Evolutionary conservation across 495 filamentous ascomycete genomes (phyloP), one percentile per base, ranked within the genome.

Genomic region (Hyaloscypha finlandica): DNA sequence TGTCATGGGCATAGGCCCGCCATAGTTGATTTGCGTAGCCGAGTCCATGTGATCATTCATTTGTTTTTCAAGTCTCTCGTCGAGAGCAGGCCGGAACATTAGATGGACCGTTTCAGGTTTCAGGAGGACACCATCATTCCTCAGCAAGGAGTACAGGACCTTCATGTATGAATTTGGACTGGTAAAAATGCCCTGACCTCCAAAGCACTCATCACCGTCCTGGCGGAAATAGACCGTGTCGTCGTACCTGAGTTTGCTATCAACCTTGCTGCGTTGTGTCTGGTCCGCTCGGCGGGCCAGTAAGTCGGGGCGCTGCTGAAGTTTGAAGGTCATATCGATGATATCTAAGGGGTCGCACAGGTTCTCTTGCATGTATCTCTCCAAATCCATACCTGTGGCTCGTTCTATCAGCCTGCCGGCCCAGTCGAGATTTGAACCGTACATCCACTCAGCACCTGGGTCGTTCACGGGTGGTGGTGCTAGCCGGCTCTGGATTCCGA

Each of bases 321-420:
- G 85, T 30, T 85, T 76, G 75, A 90, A 83, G 56, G 78, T 79
- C 30, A 85, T 81, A 62, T 81, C 72, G 8, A 77, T 72, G 33
- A 89, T 69, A 9, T 78, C 83, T 0, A 89, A 77, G 0, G 87
- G 86, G 54, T 77, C 66, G 68, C 86, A 87, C 59, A 89, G 82
- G 71, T 86, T 69, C 61, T 77, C 72, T 55, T 86, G 75, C 61
- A 89, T 77, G 71, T 85, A 89, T n/a, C 82, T 81, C 52, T 86
- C 81, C 19, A 89, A 80, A 6, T 77, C 75, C 35, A 79, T 60
- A 2, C 79, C 75, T 4, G 79, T 81, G 30, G 80, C 78, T 16
- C 84, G 81, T 69, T 88, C 82, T 2, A 80, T 81, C 70, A 77
- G 66, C 83, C 84, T 4, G 12, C 83, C 81, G 2, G 81, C 81